Conservation (phyloP, 306 rosid genomes). For the Hylodesmum podocarpum region DNA sequence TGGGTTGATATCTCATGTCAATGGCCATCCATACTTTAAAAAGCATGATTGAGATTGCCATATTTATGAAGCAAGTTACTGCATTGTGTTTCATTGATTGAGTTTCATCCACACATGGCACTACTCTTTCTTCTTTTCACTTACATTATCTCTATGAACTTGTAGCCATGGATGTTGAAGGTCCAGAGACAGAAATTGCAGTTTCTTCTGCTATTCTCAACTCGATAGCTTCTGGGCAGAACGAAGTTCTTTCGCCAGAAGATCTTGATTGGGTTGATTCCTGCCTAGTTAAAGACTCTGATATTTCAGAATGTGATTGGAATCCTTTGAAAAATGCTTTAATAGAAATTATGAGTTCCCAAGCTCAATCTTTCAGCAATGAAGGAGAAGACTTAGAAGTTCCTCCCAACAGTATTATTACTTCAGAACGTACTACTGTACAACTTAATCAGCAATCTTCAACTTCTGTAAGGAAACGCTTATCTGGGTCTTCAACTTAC, state of each 20-base stretch:
- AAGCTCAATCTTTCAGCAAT: constrained; percentile 28
- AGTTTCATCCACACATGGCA: background rate
- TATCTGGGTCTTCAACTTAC: constrained; percentile 24
- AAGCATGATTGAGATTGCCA: background rate
- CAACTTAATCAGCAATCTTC: constrained; percentile 26
- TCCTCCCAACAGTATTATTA: constrained; percentile 6
- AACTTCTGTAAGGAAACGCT: constrained; percentile 6
- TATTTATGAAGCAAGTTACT: background rate
- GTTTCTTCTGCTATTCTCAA: constrained; percentile 15
- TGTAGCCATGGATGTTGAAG: constrained; percentile 39
- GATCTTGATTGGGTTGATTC: constrained; percentile 81
- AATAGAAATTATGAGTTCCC: constrained; percentile 54
- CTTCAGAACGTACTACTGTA: background rate
- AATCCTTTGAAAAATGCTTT: constrained; percentile 55
- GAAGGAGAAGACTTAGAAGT: constrained; percentile 25
- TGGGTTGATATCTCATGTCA: background rate
- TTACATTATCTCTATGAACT: constrained; percentile 15
- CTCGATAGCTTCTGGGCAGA: constrained; percentile 19
- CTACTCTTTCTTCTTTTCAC: background rate
- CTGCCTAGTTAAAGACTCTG: constrained; percentile 43
- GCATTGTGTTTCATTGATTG: background rate
- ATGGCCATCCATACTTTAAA: background rate
- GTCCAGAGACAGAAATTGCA: constrained; percentile 26
- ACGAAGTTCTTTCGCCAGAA: constrained; percentile 49
- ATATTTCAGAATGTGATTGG: constrained; percentile 48